Conservation (phyloP, 805 yeast genomes). For the Ascoidea rubescens region DNA sequence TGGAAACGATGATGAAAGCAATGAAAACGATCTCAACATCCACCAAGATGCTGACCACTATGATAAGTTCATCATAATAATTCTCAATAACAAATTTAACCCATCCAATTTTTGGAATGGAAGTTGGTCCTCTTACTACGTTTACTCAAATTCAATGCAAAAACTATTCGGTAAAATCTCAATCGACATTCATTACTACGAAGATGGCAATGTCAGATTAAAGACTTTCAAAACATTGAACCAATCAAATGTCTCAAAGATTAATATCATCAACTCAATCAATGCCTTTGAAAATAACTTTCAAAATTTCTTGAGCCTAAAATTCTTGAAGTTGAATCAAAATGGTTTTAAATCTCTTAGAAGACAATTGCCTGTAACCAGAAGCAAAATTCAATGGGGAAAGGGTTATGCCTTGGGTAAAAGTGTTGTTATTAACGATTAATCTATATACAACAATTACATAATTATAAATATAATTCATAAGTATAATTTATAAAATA, state of each 20-base stretch:
- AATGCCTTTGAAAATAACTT: conserved; percentile 40
- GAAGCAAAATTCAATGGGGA: conserved; percentile 92
- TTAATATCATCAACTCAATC: conserved; percentile 30
- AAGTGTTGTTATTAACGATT: conserved; percentile 28
- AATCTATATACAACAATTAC: background rate
- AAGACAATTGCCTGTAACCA: conserved; percentile 83
- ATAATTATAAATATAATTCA: too few relatives aligned
- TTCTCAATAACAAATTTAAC: conserved; percentile 61
- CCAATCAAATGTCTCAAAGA: conserved; percentile 6
- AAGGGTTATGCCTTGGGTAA: conserved; percentile 77
- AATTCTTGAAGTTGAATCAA: conserved; percentile 65
- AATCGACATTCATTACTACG: conserved; percentile 82
- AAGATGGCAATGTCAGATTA: conserved; percentile 89
- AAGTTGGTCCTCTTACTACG: conserved; percentile 65
- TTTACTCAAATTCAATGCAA: conserved; percentile 20
- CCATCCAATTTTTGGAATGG: conserved; percentile 81
- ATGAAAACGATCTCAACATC: conserved; percentile 13
- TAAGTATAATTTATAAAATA: too few relatives aligned
- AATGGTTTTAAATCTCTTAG: conserved; percentile 70
- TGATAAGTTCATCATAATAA: conserved; percentile 25
- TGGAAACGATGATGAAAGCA: conserved; percentile 12
- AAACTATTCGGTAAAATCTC: conserved; percentile 37
- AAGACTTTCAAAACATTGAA: conserved; percentile 22
- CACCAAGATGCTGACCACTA: background rate
- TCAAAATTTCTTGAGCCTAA: conserved; percentile 44